Evolutionary conservation across 1,139 yeast species (phyloP), one percentile per base, ranked within the genome.

Genomic region (Suhomyces bribrorum): DNA sequence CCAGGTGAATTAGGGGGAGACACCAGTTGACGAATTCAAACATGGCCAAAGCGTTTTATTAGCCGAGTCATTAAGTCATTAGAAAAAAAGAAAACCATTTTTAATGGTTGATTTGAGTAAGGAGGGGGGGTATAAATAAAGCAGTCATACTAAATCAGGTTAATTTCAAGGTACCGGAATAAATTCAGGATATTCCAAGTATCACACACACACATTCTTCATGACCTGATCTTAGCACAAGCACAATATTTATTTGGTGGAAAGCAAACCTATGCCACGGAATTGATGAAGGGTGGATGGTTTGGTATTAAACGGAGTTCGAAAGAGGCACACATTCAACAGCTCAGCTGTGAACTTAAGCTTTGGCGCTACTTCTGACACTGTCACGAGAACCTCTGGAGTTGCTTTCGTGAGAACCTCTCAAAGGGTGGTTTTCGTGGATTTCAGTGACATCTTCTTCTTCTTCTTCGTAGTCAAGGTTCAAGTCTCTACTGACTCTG

Each of bases 401-500:
- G 23, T 20, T 20, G 15, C 32, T 26, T 25, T 38, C 42, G 17
- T 32, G 34, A n/a, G 43, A 39, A 7, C 37, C 34, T 36, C 39
- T 39, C 37, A 39, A 39, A 16, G 39, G 37, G 18, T 33, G 32
- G 31, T 27, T 29, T 28, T 32, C 40, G n/a, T 27, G 7, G 24
- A 25, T 17, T 15, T 32, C 29, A n/a, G 24, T 34, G 18, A 23
- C 6, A 20, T 25, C 15, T 25, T 29, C 34, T 4, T 34, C 38
- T 14, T 38, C 33, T 11, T 38, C 38, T 26, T 32, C 38, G 33
- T 74, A 62, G 37, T 77, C 74, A 26, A 66, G 49, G 49, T 71
- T 61, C 50, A 82, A 65, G 46, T 77, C 80, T 37, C 69, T 62
- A 32, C 75, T 69, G 37, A 81, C 77, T 46, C 66, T 70, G 43